Evolutionary conservation across 768 basidiomycete species (phyloP), one percentile per base, ranked within the genome.

Genomic region (Cubamyces lactineus): DNA sequence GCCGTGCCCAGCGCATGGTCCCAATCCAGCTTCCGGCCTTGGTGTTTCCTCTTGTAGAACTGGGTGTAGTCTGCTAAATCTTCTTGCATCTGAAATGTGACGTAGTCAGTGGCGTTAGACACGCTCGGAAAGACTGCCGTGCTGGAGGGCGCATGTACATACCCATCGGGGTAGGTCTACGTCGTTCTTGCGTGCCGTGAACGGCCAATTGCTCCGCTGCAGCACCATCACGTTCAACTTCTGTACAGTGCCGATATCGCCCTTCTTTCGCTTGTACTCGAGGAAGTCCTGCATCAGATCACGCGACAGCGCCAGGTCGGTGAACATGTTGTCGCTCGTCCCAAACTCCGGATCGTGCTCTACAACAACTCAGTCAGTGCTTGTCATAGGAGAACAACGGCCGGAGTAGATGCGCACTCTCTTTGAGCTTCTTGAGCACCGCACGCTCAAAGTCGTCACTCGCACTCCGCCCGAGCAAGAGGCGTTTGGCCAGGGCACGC

Each of bases 271-370:
- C 39, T 82, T 67, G 66, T 82, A 80, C 26, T 75, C 69, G 59
- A 86, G 82, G 74, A 86, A 92, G 62, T 89, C 88, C 0, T 73
- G 71, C 81, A 93, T 84, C 21, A 85, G 71, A 59, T 96, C 93
- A 53, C 85, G 75, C 1, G 93, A 96, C 17, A 93, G 77, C 0
- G 85, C 84, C 3, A 96, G 77, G 70, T 96, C 95, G 62, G 87
- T 94, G 78, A 98, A 96, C 96, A 98, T 96, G 42, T 93, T 86
- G 68, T 94, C 92, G 52, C 94, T 94, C 77, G 90, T 91, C 8
- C 89, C 91, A 70, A 98, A 98, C 62, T 96, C 95, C 12, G 95
- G 91, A 71, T 98, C 97, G 69, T 96, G 96, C 54, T 89, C 96
- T 96, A 69, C 48, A 57, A 6, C 40, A 24, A 47, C 19, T 15